Base-by-base conservation (phyloP, 2,329 filamentous ascomycete genomes). In the Arthrobotrys pseudoclavata region DNA sequence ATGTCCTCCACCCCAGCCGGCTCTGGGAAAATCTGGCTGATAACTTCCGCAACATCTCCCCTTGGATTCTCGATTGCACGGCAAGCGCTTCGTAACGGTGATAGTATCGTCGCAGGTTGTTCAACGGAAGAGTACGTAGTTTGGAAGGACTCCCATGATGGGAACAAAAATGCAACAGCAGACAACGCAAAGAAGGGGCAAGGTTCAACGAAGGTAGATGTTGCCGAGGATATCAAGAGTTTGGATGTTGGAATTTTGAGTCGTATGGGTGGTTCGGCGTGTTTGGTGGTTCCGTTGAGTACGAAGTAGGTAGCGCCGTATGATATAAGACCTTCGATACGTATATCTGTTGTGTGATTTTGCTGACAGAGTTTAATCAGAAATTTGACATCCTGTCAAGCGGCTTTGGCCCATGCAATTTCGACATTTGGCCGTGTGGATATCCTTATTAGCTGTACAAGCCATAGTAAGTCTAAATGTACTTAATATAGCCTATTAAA, bases 381-480 rank as follows among this genome's bases (percentile, higher is more conserved):
- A 80, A 85, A 87, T 72, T 87, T 90, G 81, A 87, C 87, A 42
- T 91, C 93, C 83, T 96, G 93, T 84, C 91, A 94, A 82, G 91
- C 93, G 63, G 93, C 94, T 34, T 87, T 98, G 66, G 94, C 95
- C 47, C 92, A 97, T 83, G 92, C 94, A 24, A 89, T 97, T 18
- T 88, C 91, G 80, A 87, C 90, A 0, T 98, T 97, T 85, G 93
- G 93, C 7, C 89, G 91, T 47, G 90, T 98, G 68, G 96, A 99
- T 84, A 94, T 98, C 71, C 84, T 98, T 76, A 87, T 98, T 45
- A 97, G 93, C 83, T 96, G 93, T 85, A 92, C 92, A 70, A 96
- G 91, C 76, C 92, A 97, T 87, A 90, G 91, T 92, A 86, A 76
- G 84, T 79, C 57, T 15, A 18, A 48, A 13, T 48, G 20, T 31